A percentile compares a stretch with the other conserved stretches of the same genome.
phyloP scores from a whole-genome alignment of 805 yeast genomes.

The Metschnikowia drakensbergensis region DNA sequence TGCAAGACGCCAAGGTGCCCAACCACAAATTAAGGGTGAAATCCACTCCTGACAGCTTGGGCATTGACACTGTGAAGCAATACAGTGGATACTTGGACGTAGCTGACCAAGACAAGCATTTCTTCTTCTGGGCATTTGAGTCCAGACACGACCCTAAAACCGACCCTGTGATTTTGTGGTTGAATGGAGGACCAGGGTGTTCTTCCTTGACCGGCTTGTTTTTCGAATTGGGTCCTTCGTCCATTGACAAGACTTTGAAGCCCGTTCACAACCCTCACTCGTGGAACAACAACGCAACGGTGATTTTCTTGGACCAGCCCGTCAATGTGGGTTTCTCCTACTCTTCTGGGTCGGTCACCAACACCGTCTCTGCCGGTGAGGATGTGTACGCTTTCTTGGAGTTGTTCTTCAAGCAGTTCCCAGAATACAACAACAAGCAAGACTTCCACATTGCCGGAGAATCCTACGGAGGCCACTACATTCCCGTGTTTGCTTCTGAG shows the following conservation, averaged over 20 bases:
- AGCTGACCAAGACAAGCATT: conserved; percentile 77
- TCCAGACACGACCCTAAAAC: conserved; percentile 63
- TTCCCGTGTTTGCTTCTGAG: conserved; percentile 84
- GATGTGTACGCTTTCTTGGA: conserved; percentile 84
- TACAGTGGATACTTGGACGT: conserved; percentile 84
- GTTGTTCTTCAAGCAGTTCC: conserved; percentile 79
- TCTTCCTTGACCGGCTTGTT: conserved; percentile 86
- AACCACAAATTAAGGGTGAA: conserved; percentile 25
- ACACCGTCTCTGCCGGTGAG: conserved; percentile 77
- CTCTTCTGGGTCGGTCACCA: conserved; percentile 59
- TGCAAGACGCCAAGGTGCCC: conserved; percentile 36
- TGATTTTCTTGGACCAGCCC: conserved; percentile 91
- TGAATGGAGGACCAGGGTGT: conserved; percentile 97
- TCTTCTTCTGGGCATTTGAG: conserved; percentile 92
- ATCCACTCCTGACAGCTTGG: conserved; percentile 40
- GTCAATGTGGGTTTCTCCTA: conserved; percentile 89
- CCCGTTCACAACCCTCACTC: conserved; percentile 79
- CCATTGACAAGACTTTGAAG: conserved; percentile 59
- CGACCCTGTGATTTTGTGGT: conserved; percentile 88
- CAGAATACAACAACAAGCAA: conserved; percentile 50
- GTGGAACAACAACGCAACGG: conserved; percentile 89
- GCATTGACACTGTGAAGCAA: conserved; percentile 79
- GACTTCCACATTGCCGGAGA: conserved; percentile 88
- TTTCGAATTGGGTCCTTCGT: conserved; percentile 88
- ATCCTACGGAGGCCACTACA: conserved; percentile 91